A percentile compares a stretch with the other conserved stretches of the same genome.
Conservation (phyloP, 75 land plant species). For the Isoetes taiwanensis region DNA sequence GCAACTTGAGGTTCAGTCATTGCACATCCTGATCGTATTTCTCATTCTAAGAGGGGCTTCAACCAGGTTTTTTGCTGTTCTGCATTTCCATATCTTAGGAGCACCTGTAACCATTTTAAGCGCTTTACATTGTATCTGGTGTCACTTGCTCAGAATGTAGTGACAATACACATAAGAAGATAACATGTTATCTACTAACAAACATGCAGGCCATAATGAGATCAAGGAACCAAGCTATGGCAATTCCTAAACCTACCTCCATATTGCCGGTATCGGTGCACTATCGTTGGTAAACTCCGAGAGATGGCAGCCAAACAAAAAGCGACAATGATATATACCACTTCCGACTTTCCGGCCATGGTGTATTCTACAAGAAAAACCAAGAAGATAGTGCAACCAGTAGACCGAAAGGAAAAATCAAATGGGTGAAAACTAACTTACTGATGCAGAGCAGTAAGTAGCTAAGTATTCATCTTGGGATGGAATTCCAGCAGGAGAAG, state of each 20-base stretch:
- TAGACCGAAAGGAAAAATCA: too few relatives aligned
- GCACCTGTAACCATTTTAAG: too few relatives aligned
- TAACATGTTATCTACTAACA: too few relatives aligned
- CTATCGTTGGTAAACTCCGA: conserved; percentile 61
- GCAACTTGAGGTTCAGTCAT: conserved; percentile 99
- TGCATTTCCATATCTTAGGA: conserved; percentile 73
- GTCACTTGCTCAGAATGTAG: too few relatives aligned
- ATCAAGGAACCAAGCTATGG: too few relatives aligned
- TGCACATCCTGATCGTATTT: conserved; percentile 91
- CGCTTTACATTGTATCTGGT: too few relatives aligned
- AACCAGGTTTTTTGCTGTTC: conserved; percentile 78
- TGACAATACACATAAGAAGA: too few relatives aligned
- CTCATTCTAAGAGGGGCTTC: conserved; percentile 77
- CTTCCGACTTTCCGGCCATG: conserved; percentile 85
- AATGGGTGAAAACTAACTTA: conserved; percentile 37
- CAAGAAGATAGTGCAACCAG: too few relatives aligned
- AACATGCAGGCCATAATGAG: too few relatives aligned
- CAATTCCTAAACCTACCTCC: conserved; percentile 83
- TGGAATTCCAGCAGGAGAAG: conserved; percentile 64
- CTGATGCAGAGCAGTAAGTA: conserved; percentile 66
- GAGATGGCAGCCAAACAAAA: conserved; percentile 72
- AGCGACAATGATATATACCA: conserved; percentile 74
- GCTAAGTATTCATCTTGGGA: conserved; percentile 58
- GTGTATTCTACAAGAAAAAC: conserved; percentile 51
- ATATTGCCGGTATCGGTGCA: conserved; percentile 98